Percentiles rank a stretch among this genome's conserved stretches.
These are phyloP conservation scores for Sclerotinia nivalis DNA, from an alignment of 2,329 filamentous ascomycete genomes.

Conservation along the genomic window DNA sequence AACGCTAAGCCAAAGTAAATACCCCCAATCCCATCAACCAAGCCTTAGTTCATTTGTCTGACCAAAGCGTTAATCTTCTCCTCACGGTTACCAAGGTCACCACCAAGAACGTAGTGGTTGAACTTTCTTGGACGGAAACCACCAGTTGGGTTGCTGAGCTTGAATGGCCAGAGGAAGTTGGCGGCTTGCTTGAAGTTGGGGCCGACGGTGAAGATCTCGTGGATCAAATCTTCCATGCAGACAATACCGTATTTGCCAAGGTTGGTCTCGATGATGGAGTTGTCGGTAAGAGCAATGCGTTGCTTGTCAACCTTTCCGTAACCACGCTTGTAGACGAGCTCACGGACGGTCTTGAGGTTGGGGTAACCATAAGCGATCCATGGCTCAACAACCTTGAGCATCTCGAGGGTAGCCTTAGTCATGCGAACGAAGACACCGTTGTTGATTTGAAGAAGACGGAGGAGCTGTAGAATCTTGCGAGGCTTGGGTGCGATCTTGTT, in stretches of 20 bases:
- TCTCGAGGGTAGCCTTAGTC: conserved; percentile 96
- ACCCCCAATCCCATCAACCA: conserved; percentile 23
- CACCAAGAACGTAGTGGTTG: conserved; percentile 56
- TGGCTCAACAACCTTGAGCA: conserved; percentile 97
- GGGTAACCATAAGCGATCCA: conserved; percentile 99
- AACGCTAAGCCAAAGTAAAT: conserved; percentile 29
- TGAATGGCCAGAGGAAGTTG: conserved; percentile 99
- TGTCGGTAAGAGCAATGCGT: conserved; percentile 94
- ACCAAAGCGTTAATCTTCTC: conserved; percentile 52
- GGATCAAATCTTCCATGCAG: conserved; percentile 98
- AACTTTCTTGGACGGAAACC: conserved; percentile 97
- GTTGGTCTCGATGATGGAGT: conserved; percentile 93
- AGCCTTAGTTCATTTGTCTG: conserved; percentile 28
- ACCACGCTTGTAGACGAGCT: conserved; percentile 99
- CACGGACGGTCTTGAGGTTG: conserved; percentile 98
- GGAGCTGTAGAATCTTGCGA: conserved; percentile 99
- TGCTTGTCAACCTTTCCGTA: conserved; percentile 99
- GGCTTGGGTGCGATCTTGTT: conserved; percentile 99
- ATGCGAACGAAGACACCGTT: conserved; percentile 97
- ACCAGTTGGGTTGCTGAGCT: conserved; percentile 97
- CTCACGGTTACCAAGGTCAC: conserved; percentile 98
- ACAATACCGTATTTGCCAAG: conserved; percentile 98
- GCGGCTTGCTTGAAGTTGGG: conserved; percentile 99
- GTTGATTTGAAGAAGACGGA: conserved; percentile 99
- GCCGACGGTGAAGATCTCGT: conserved; percentile 98